These are phyloP conservation scores for Bathelium albidoporum DNA, from an alignment of 495 filamentous ascomycete genomes.

Conservation along the genomic window DNA sequence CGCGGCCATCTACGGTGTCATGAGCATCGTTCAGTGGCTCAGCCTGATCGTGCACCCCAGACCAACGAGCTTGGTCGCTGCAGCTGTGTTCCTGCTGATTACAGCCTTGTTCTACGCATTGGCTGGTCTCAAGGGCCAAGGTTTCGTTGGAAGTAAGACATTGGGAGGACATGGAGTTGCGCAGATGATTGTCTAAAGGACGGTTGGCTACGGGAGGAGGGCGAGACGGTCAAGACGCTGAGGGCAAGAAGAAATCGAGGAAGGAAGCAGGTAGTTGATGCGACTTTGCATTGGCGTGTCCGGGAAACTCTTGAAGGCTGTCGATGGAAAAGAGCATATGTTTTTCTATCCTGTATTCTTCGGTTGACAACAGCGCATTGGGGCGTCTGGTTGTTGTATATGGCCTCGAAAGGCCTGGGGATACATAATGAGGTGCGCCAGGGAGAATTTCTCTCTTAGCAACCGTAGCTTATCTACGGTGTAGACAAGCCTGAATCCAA, in stretches of 20 bases:
- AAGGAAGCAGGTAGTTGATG: too few species aligned
- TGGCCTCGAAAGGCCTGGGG: background rate
- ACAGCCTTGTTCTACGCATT: slow-evolving; percentile 73
- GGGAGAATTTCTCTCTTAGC: background rate
- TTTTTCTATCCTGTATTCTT: background rate
- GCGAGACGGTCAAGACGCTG: too few species aligned
- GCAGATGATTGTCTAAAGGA: slow-evolving; percentile 89
- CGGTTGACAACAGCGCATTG: background rate
- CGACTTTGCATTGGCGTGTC: too few species aligned
- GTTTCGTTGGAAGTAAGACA: slow-evolving; percentile 94
- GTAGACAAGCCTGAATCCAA: background rate
- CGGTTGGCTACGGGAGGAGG: background rate
- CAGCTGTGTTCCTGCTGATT: slow-evolving; percentile 68
- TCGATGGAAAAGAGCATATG: background rate
- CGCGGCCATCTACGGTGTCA: slow-evolving; percentile 73
- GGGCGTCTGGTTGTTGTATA: background rate
- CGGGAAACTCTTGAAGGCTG: background rate
- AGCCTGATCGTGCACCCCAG: slow-evolving; percentile 45
- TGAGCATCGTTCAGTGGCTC: slow-evolving; percentile 76
- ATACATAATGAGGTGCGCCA: background rate
- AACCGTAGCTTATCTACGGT: background rate
- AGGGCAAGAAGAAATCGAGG: background rate
- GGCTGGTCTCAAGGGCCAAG: slow-evolving; percentile 82
- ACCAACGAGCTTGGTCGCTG: slow-evolving; percentile 68
- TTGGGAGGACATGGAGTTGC: slow-evolving; percentile 88